A percentile compares a stretch with the other conserved stretches of the same genome.
Evolutionary conservation across 129 eudicot genomes (phyloP).

Genomic region (Kitagawia praeruptora): DNA sequence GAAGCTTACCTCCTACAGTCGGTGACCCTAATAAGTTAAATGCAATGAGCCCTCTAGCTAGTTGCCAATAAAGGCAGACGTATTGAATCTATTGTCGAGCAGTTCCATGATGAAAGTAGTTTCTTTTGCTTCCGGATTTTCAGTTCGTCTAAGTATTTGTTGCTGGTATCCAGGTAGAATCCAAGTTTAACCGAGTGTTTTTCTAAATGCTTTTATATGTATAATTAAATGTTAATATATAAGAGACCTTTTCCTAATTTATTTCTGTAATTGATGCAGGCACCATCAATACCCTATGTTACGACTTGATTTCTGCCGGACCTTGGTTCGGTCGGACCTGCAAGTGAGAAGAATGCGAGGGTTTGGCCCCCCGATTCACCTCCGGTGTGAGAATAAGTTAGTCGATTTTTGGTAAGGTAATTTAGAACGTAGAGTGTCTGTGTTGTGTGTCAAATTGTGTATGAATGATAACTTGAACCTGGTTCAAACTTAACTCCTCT

Average conservation of each 20-base stretch:
- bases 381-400: too few species aligned
- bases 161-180: conserved; percentile 79
- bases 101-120: conserved; percentile 92
- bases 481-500: too few species aligned
- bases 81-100: conserved; percentile 82
- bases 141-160: conserved; percentile 88
- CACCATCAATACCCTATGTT: conserved; percentile 90
- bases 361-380: too few species aligned
- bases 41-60: conserved; percentile 52
- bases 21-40: conserved; percentile 70
- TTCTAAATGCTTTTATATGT: neutral
- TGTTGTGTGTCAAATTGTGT: too few species aligned
- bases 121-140: conserved; percentile 82
- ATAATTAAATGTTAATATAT: neutral
- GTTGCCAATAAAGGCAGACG: conserved; percentile 54
- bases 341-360: too few species aligned
- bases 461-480: too few species aligned
- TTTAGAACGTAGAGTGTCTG: too few species aligned
- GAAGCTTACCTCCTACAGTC: conserved; percentile 84
- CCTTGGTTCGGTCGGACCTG: too few species aligned
- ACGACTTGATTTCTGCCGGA: too few species aligned
- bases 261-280: conserved; percentile 25
- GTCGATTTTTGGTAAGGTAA: too few species aligned
- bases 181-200: neutral
- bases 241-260: neutral